Base-by-base conservation (phyloP, 2,329 filamentous ascomycete species). In the Fusarium secorum region DNA sequence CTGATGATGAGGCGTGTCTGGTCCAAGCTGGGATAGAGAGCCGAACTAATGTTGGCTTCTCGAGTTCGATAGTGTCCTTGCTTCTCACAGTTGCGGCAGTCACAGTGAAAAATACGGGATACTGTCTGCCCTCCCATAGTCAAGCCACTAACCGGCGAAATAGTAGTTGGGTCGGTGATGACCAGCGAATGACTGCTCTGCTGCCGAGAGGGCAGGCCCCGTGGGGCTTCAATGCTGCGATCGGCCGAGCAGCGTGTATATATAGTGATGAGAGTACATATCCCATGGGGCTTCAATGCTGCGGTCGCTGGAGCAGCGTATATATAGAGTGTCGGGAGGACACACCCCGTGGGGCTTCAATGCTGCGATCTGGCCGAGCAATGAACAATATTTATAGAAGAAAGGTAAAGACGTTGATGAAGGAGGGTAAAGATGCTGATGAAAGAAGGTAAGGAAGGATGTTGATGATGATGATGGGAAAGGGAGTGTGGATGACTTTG, bases 321-420 rank as follows among this genome's bases (percentile, higher is more conserved):
- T n/a, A n/a, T n/a, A n/a, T n/a, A n/a, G n/a, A n/a, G n/a, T n/a
- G n/a, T n/a, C n/a, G n/a, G n/a, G n/a, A n/a, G n/a, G n/a, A n/a
- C 7, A 8, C 20, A 14, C 36, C 36, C 88, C 76, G 28, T 84
- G 88, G 1, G 93, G 92, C 32, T 87, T 83, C 8, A 95, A 77
- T 4, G 88, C 87, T 2, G 89, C 84, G 26, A 97, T 83, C 4
- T 96, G 0, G 91, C 94, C 0, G 94, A 96, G 56, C 87, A 87
- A 20, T 44, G 42, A 18, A 44, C 24, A 22, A 11, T 44, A 44
- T 45, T 26, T 41, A 41, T 41, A 41, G n/a, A 17, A 39, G 39
- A 4, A 7, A 10, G 15, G n/a, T 41, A 41, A 22, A 15, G 39
- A 39, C 22, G 20, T n/a, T n/a, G 35, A 13, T 38, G 36, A 20